Evolutionary conservation across 1,284 basidiomycete genomes (phyloP).

Genomic region (Coriolopsis trogii): DNA sequence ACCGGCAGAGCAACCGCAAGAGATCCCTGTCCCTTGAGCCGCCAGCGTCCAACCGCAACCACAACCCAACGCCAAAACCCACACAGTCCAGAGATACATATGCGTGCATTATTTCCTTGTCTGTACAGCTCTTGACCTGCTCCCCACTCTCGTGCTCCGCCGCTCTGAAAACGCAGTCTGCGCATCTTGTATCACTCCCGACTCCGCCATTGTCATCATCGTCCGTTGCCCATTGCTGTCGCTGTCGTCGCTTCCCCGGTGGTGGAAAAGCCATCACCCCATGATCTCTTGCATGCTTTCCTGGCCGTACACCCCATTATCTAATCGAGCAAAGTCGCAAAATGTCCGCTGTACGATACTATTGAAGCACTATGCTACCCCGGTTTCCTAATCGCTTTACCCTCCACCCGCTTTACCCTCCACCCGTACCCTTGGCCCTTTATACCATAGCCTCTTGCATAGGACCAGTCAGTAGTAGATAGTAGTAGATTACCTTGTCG

Average conservation of each 20-base stretch:
- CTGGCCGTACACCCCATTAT: neutral
- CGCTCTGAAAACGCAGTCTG: neutral
- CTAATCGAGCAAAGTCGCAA: neutral
- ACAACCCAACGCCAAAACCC: neutral
- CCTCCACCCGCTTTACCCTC: no score
- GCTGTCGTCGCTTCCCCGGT: no score
- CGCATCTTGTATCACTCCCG: no score
- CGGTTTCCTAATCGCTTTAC: constrained; percentile 12
- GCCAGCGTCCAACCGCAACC: neutral
- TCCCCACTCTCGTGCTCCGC: neutral
- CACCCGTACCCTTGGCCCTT: no score
- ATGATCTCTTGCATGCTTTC: neutral
- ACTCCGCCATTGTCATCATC: no score
- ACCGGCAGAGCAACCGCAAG: constrained; percentile 23
- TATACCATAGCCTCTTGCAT: neutral
- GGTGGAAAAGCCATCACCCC: no score
- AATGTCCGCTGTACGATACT: neutral
- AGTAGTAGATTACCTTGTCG: no score
- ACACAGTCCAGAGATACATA: neutral
- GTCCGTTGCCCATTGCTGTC: no score
- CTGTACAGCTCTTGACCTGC: neutral
- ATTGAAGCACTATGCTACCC: neutral
- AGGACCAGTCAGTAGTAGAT: neutral
- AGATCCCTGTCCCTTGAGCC: constrained; percentile 28
- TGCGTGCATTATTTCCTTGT: neutral